Conservation (phyloP, 176 grass and related monocot genomes). For the Carex kokanica region DNA sequence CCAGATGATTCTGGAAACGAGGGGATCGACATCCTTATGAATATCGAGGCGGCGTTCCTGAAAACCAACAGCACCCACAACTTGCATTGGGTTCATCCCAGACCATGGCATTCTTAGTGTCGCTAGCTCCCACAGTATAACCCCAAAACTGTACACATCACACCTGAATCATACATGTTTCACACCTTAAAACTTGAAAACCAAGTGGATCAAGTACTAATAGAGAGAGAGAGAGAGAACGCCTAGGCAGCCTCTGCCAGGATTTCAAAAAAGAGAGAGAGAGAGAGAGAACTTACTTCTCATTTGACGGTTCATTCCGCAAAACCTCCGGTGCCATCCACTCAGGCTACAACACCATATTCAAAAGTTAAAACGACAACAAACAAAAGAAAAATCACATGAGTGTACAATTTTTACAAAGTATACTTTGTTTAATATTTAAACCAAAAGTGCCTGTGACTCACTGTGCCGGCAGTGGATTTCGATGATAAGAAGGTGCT, state of each 20-base stretch:
- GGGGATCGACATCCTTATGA: conserved; percentile 89
- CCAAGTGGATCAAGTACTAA: conserved; percentile 10
- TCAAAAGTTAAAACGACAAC: conserved; percentile 22
- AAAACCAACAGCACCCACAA: conserved; percentile 97
- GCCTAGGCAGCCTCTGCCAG: no score
- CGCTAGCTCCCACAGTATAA: conserved; percentile 95
- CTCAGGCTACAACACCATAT: conserved; percentile 60
- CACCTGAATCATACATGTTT: conserved; percentile 48
- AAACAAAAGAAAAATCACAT: background rate
- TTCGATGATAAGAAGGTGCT: conserved; percentile 98
- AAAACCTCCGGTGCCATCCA: conserved; percentile 99
- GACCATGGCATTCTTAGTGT: conserved; percentile 92
- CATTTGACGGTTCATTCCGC: conserved; percentile 95
- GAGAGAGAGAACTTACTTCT: conserved; percentile 66
- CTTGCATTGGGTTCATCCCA: conserved; percentile 99
- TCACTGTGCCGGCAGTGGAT: conserved; percentile 97
- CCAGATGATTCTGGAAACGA: conserved; percentile 74
- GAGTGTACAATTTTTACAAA: background rate
- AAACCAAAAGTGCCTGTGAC: conserved; percentile 31
- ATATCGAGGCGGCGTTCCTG: conserved; percentile 85
- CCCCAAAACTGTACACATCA: conserved; percentile 96
- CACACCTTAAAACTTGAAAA: conserved; percentile 6
- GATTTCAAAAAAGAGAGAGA: no score
- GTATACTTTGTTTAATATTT: background rate
- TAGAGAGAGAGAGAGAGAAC: background rate